Base-by-base conservation (phyloP, 2,329 filamentous ascomycete genomes). In the Ceratocystis huliohia region DNA sequence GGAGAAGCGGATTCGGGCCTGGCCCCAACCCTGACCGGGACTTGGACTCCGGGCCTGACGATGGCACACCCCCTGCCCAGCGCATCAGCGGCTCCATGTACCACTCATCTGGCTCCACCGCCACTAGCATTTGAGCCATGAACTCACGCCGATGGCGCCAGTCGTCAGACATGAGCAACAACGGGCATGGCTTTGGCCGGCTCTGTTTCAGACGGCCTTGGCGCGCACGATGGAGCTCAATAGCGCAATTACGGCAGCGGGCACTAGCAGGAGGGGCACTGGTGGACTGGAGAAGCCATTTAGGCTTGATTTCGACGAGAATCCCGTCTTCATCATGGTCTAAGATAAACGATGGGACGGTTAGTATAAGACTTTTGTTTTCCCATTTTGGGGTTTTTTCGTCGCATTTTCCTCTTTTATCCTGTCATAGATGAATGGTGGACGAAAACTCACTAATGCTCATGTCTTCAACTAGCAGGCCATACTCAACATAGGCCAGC, bases 251-350 rank as follows among this genome's bases (percentile, higher is more conserved):
- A 41, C 89, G 84, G 75, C 89, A 94, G 63, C 88, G 80, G 63
- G 78, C 81, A 50, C 88, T 82, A 33, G 76, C 75, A 0, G 73
- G 30, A 1, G 89, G 89, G 0, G 89, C 88, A 46, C 83, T 85
- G 3, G 86, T 88, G 1, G 88, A 92, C 73, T 91, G 88, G 7
- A 81, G 77, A 30, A 94, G 81, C 89, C 89, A 94, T 75, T 94
- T 94, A 15, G 89, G 89, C 73, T 94, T 94, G 76, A 93, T 88
- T 73, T 93, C 88, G 66, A 89, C 77, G 41, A 88, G 73, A 33
- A 74, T 66, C 66, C 70, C 72, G n/a, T 63, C 64, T 59, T 72
- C 70, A 25, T 73, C 70, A 15, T 71, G 67, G 67, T 74, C 73
- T 74, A 64, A 30, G 7, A 22, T 17, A 44, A 66, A 8, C 15